These are phyloP conservation scores for Pyrenochaeta sp. DNA, from an alignment of 2,329 filamentous ascomycete species.

Conservation along the genomic window DNA sequence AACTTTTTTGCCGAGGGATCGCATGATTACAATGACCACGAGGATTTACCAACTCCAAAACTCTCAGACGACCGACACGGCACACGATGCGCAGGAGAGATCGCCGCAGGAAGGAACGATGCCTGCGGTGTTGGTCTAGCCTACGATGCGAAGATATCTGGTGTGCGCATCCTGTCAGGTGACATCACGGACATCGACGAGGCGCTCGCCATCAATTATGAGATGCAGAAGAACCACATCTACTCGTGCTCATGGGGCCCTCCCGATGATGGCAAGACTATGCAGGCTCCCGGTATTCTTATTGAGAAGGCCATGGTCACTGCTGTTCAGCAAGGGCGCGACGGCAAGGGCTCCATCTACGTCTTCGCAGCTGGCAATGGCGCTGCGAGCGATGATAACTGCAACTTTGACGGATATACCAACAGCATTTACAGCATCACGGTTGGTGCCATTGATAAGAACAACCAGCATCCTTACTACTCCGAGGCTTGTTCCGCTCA, in stretches of 20 bases:
- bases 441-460: conserved; percentile 88
- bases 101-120: conserved; percentile 89
- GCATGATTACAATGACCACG: conserved; percentile 93
- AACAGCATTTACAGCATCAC: conserved; percentile 99
- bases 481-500: conserved; percentile 96
- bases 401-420: conserved; percentile 99
- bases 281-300: conserved; percentile 91
- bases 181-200: conserved; percentile 92
- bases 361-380: conserved; percentile 98
- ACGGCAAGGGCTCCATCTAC: conserved; percentile 86
- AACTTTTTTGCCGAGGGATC: conserved; percentile 96
- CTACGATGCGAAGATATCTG: conserved; percentile 88
- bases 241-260: conserved; percentile 99
- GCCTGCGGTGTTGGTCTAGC: conserved; percentile 96
- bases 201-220: conserved; percentile 90
- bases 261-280: conserved; percentile 88
- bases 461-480: conserved; percentile 91
- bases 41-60: conserved; percentile 79
- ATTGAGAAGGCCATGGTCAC: conserved; percentile 92
- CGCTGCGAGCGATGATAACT: conserved; percentile 87
- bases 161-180: conserved; percentile 90
- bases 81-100: conserved; percentile 93
- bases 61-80: conserved; percentile 88
- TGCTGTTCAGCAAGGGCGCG: conserved; percentile 86
- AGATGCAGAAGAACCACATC: conserved; percentile 89